Conservation (phyloP, 2,329 filamentous ascomycete species). For the Trichoderma cornu-damae region DNA sequence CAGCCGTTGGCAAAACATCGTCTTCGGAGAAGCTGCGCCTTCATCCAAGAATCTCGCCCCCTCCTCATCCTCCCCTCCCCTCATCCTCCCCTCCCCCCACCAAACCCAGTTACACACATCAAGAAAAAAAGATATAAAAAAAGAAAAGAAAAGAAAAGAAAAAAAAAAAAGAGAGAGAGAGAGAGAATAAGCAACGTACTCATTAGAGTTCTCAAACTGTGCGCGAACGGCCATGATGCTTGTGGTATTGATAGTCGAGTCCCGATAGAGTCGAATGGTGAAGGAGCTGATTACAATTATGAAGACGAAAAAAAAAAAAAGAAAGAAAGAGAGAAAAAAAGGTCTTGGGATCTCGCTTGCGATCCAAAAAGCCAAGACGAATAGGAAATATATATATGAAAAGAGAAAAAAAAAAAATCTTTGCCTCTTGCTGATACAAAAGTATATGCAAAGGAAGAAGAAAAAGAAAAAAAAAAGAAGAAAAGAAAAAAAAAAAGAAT, state of each 20-base stretch:
- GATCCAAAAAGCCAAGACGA: too few relatives aligned
- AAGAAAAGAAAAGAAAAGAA: background rate
- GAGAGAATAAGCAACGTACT: conserved; percentile 68
- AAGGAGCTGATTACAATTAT: background rate
- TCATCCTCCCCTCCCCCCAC: background rate
- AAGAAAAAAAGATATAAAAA: too few relatives aligned
- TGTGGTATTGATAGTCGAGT: background rate
- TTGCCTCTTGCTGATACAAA: background rate
- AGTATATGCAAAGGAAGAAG: background rate
- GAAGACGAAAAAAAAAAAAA: background rate
- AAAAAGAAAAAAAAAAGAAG: background rate
- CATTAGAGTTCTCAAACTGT: conserved; percentile 86
- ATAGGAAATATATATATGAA: too few relatives aligned
- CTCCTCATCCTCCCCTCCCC: background rate
- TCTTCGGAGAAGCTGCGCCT: too few relatives aligned
- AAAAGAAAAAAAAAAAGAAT: background rate
- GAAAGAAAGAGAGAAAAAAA: background rate
- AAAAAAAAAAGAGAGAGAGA: background rate
- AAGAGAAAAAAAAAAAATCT: background rate
- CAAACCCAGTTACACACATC: background rate
- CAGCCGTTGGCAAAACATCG: too few relatives aligned
- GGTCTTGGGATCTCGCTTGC: background rate
- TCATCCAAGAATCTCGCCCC: background rate
- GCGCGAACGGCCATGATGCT: conserved; percentile 60
- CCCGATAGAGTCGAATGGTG: conserved; percentile 2